phyloP scores from a whole-genome alignment of 164 flowering plant species.

The Echeveria elegans region DNA sequence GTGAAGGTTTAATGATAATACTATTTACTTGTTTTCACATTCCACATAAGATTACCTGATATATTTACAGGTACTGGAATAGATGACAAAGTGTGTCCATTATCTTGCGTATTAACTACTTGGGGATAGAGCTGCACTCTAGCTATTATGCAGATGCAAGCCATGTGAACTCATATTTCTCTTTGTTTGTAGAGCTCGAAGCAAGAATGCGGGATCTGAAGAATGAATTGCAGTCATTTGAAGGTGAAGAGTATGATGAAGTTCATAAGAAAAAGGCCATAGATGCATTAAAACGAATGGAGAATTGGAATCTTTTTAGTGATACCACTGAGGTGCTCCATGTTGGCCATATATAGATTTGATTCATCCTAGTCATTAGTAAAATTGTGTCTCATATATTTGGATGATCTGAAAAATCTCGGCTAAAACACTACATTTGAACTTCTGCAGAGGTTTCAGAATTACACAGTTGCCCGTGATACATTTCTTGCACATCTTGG shows the following conservation, averaged over 20 bases:
- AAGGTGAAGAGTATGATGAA: conserved; percentile 77
- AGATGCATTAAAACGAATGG: conserved; percentile 81
- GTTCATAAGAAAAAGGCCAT: conserved; percentile 68
- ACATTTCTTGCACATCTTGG: conserved; percentile 93
- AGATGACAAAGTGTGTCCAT: neutral
- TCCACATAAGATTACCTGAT: neutral
- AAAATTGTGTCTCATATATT: neutral
- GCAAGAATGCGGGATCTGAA: conserved; percentile 89
- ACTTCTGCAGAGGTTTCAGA: conserved; percentile 59
- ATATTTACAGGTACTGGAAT: neutral
- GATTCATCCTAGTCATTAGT: too few species aligned
- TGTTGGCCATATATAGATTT: neutral
- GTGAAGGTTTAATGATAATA: conserved; percentile 55
- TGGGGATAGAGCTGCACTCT: neutral
- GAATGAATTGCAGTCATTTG: conserved; percentile 77
- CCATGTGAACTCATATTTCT: neutral
- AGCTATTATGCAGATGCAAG: neutral
- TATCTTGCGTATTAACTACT: neutral
- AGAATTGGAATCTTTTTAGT: conserved; percentile 86
- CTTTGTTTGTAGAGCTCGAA: conserved; percentile 60
- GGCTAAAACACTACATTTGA: neutral
- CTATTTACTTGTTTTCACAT: neutral
- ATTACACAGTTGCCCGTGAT: conserved; percentile 94
- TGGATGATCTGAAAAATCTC: neutral
- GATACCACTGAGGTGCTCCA: conserved; percentile 59